These are phyloP conservation scores for Gossypium schwendimanii DNA, from an alignment of 441 rosid genomes.

Conservation along the genomic window DNA sequence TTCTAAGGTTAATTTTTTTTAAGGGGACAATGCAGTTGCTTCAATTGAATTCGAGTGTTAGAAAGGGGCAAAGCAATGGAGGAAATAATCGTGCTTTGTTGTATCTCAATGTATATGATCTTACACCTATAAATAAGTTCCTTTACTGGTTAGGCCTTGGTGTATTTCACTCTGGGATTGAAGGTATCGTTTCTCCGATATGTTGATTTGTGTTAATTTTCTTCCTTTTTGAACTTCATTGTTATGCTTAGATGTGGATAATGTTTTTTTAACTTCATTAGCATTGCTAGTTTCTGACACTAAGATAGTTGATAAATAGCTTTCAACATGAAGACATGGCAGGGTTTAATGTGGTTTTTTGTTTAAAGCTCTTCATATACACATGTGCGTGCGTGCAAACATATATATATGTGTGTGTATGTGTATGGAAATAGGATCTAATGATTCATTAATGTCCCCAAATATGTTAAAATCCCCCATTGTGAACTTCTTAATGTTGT, in stretches of 20 bases:
- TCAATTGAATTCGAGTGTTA: slow-evolving; percentile 40
- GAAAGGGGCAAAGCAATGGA: slow-evolving; percentile 39
- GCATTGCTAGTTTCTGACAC: not conserved
- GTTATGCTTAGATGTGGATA: not conserved
- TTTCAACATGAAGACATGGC: not conserved
- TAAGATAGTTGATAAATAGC: not conserved
- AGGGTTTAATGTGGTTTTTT: not conserved
- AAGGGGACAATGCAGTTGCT: slow-evolving; percentile 56
- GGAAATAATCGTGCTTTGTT: slow-evolving; percentile 31
- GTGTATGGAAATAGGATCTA: not conserved
- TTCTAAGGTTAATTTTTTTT: slow-evolving; percentile 9
- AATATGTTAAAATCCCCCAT: not conserved
- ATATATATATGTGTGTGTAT: not conserved
- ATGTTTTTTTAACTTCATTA: not conserved
- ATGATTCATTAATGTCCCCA: not conserved
- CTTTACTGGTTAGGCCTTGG: slow-evolving; percentile 90
- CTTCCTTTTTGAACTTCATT: not conserved
- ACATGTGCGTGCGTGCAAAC: not conserved
- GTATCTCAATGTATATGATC: slow-evolving; percentile 93
- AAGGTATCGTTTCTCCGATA: slow-evolving; percentile 38
- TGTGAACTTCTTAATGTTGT: not conserved
- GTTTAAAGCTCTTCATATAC: not conserved
- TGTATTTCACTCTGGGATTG: slow-evolving; percentile 86
- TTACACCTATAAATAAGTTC: slow-evolving; percentile 81
- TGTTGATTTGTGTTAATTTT: not conserved